phyloP scores from a whole-genome alignment of 2,329 filamentous ascomycete species.

The Hymenoscyphus fraxineus region DNA sequence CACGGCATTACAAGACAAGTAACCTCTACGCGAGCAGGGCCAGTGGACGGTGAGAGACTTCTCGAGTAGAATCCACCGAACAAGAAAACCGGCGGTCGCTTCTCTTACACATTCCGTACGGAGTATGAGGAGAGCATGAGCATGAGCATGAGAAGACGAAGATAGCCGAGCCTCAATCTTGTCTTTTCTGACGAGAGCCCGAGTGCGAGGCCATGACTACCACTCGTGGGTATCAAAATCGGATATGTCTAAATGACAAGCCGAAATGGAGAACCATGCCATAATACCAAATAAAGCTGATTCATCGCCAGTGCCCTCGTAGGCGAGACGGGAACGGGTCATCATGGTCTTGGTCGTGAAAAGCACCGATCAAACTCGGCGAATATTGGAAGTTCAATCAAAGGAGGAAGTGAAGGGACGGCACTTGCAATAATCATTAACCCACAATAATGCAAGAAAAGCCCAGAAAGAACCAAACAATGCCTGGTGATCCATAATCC shows the following conservation, averaged over 20 bases:
- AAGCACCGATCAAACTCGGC: not conserved
- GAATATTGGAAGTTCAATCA: not conserved
- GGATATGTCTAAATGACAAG: not conserved
- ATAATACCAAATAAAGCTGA: not conserved
- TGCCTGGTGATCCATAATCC: not conserved
- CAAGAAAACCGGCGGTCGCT: not conserved
- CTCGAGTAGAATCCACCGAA: not conserved
- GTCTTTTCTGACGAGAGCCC: not conserved
- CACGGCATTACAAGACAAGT: not conserved
- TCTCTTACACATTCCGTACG: no score
- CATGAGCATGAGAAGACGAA: no score
- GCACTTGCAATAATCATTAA: not conserved
- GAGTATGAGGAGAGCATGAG: no score
- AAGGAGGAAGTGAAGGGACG: not conserved
- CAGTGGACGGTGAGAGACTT: not conserved
- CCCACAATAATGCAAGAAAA: not conserved
- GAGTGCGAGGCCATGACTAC: not conserved
- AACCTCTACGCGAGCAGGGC: no score
- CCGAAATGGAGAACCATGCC: not conserved
- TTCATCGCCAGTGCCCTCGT: not conserved
- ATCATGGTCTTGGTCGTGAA: not conserved
- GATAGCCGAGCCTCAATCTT: not conserved
- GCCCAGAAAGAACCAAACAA: not conserved
- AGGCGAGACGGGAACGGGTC: constrained; percentile 1
- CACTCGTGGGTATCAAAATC: not conserved